Evolutionary conservation across 305 asterid species (phyloP).

Genomic region (Solanum chacoense): DNA sequence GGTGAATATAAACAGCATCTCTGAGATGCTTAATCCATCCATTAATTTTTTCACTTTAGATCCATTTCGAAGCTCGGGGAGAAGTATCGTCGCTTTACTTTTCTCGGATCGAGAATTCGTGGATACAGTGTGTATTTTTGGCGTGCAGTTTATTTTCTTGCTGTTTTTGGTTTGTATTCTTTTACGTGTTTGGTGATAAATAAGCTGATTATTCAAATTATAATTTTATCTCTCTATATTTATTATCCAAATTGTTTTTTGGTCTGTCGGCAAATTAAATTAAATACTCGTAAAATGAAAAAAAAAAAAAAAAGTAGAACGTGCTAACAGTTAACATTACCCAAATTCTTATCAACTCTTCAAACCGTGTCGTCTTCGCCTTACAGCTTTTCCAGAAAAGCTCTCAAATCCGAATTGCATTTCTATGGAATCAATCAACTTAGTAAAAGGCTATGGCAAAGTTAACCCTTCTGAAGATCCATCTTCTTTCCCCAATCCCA

Average conservation of each 20-base stretch:
- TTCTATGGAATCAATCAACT: slow-evolving; percentile 35
- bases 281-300: not conserved
- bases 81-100: not conserved
- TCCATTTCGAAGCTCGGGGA: not conserved
- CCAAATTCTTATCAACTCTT: not conserved
- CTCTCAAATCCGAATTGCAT: not conserved
- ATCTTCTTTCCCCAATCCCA: slow-evolving; percentile 6
- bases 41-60: not conserved
- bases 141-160: slow-evolving; percentile 22
- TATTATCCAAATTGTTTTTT: not conserved
- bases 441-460: slow-evolving; percentile 49
- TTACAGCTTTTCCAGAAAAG: not conserved
- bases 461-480: slow-evolving; percentile 24
- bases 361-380: not conserved
- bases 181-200: slow-evolving; percentile 7
- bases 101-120: not conserved
- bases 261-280: not conserved
- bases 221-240: too few species aligned
- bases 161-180: slow-evolving; percentile 27
- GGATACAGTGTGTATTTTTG: slow-evolving; percentile 9
- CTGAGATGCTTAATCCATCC: not conserved
- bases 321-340: not conserved
- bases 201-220: not conserved
- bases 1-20: not conserved
- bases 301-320: not conserved